Percentiles rank a stretch among this genome's conserved stretches.
These are phyloP conservation scores for Trametes coccinea DNA, from an alignment of 768 basidiomycete species.

Conservation along the genomic window DNA sequence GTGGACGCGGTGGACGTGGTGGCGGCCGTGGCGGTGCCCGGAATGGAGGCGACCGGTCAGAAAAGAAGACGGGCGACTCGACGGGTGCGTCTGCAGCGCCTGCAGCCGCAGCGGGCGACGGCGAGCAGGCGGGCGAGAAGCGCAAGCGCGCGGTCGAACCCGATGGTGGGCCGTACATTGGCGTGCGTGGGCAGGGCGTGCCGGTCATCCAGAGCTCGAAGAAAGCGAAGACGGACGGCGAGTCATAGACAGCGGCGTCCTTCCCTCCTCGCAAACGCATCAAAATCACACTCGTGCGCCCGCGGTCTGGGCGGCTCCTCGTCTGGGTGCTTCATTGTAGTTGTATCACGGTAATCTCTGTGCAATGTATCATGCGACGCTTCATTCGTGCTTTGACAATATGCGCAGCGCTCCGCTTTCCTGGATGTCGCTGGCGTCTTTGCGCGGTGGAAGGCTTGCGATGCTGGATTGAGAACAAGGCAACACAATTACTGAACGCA, in stretches of 20 bases:
- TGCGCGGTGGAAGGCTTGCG: not conserved
- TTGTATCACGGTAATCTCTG: constrained; percentile 7
- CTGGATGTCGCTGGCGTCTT: not conserved
- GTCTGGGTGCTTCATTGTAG: not conserved
- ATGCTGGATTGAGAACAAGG: not conserved
- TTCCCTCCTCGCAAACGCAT: not conserved
- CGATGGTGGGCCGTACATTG: constrained; percentile 72
- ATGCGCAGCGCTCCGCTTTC: not conserved
- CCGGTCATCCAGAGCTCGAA: constrained; percentile 46
- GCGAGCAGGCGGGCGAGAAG: constrained; percentile 65
- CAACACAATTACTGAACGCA: too few relatives aligned
- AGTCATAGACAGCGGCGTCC: constrained; percentile 8
- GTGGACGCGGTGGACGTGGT: constrained; percentile 38
- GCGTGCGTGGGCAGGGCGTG: constrained; percentile 60
- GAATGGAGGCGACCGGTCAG: constrained; percentile 20
- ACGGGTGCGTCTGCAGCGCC: constrained; percentile 6
- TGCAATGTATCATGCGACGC: constrained; percentile 3
- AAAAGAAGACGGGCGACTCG: constrained; percentile 19
- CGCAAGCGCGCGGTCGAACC: constrained; percentile 76
- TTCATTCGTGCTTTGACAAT: constrained; percentile 1
- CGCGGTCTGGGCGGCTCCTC: not conserved
- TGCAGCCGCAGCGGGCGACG: constrained; percentile 27
- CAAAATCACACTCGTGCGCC: not conserved
- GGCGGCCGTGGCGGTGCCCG: constrained; percentile 37
- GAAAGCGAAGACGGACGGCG: constrained; percentile 44